Conservation (phyloP, 169 alveolate genomes). For the Eimeria maxima region DNA sequence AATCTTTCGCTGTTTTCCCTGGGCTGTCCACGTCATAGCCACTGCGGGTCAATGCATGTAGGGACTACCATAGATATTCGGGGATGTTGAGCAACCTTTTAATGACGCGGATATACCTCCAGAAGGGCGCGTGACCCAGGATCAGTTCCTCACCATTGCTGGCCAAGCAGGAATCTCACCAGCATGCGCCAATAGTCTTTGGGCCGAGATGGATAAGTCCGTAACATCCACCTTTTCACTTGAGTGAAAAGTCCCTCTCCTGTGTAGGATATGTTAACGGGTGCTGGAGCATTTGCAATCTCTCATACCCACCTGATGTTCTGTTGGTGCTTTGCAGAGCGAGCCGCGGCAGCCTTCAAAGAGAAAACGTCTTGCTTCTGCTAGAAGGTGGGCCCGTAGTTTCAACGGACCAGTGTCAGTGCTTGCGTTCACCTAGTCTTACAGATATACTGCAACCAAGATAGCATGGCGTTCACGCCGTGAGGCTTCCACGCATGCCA, state of each 20-base stretch:
- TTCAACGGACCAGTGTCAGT: neutral
- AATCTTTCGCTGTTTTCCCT: neutral
- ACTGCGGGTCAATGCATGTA: constrained; percentile 3
- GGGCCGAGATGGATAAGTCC: constrained; percentile 80
- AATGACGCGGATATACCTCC: constrained; percentile 43
- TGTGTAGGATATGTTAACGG: neutral
- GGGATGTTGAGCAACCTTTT: constrained; percentile 81
- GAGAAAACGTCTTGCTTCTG: constrained; percentile 77
- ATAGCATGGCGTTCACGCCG: neutral
- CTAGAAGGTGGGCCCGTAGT: constrained; percentile 76
- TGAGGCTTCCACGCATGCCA: neutral
- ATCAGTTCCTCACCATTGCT: constrained; percentile 65
- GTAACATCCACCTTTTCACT: neutral
- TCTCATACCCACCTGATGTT: neutral
- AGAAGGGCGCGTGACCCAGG: constrained; percentile 81
- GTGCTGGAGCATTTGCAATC: constrained; percentile 6
- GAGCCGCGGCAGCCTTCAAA: constrained; percentile 69
- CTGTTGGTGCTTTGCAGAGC: constrained; percentile 9
- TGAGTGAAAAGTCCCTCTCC: neutral
- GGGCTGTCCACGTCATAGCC: neutral
- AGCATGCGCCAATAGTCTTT: constrained; percentile 77
- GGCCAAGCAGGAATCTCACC: constrained; percentile 79
- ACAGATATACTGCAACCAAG: neutral
- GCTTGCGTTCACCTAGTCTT: neutral
- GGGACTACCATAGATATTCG: constrained; percentile 73